Evolutionary conservation across 2,329 filamentous ascomycete genomes (phyloP), one percentile per base, ranked within the genome.

Genomic region (Aspergillus sclerotialis): DNA sequence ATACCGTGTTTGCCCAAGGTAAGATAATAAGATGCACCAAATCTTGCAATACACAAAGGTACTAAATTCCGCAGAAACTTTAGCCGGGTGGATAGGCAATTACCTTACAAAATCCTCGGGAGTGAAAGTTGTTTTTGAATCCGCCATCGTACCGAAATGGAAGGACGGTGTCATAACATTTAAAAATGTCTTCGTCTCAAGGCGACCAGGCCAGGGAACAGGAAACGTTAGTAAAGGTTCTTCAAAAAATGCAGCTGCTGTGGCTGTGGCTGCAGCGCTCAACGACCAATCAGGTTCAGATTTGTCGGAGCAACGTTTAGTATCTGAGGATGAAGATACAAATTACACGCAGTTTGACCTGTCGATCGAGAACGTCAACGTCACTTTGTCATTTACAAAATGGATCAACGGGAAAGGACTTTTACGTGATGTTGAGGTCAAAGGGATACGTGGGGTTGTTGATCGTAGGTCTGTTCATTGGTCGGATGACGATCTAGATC

Each of bases 311-410:
- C 45, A 44, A 32, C 52, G 39, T 38, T 44, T 29, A 17, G 39
- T 34, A 11, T 44, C 46, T 3, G 71, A 76, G 42, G 75, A 80
- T 38, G 89, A 96, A 53, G 90, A 96, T 55, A 87, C 85, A 12
- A 98, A 98, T 55, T 98, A 96, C 59, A 95, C 89, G 0, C 92
- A 98, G 49, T 98, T 95, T 49, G 92, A 98, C 53, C 70, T 98
- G 11, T 94, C 88, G 0, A 86, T 98, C 39, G 86, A 92, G 43
- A 93, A 86, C 1, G 86, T 98, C 42, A 94, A 98, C 53, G 90
- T 98, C 27, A 96, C 90, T 0, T 62, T 98, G 16, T 98, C 92
- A 0, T 96, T 98, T 49, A 74, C 88, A n/a, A 96, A 95, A 57
- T 98, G 92, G 92, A 93, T 94, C 78, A 96, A 94, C 49, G 90